These are phyloP conservation scores for Clarireedia paspali DNA, from an alignment of 2,329 filamentous ascomycete genomes.

Conservation along the genomic window DNA sequence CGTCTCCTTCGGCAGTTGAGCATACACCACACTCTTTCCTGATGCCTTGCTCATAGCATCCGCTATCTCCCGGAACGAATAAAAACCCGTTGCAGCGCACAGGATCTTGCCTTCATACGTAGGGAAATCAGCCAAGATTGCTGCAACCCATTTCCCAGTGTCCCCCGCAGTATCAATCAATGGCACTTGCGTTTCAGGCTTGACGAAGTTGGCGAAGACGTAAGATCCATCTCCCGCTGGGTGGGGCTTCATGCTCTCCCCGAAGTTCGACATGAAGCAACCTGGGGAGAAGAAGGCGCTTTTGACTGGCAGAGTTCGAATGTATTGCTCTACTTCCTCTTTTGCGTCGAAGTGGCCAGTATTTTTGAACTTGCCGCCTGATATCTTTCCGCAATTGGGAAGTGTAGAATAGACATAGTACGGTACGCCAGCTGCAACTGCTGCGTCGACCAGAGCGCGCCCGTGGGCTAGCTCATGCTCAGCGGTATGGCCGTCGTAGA, in stretches of 20 bases:
- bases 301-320: slow-evolving; percentile 33
- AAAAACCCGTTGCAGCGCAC: slow-evolving; percentile 35
- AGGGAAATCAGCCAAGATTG: slow-evolving; percentile 36
- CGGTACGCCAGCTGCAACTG: slow-evolving; percentile 32
- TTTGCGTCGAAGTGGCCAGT: slow-evolving; percentile 32
- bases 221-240: slow-evolving; percentile 17
- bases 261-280: slow-evolving; percentile 34
- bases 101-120: slow-evolving; percentile 37
- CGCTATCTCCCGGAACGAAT: slow-evolving; percentile 28
- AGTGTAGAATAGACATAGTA: slow-evolving; percentile 38
- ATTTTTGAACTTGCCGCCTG: slow-evolving; percentile 30
- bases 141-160: slow-evolving; percentile 27
- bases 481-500: not conserved
- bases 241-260: not conserved
- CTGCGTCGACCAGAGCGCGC: slow-evolving; percentile 37
- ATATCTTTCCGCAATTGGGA: slow-evolving; percentile 29
- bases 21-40: slow-evolving; percentile 25
- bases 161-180: slow-evolving; percentile 26
- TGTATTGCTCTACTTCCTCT: slow-evolving; percentile 28
- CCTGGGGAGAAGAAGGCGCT: slow-evolving; percentile 39
- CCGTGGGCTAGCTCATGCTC: slow-evolving; percentile 21
- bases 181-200: slow-evolving; percentile 22
- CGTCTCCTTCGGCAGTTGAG: slow-evolving; percentile 12
- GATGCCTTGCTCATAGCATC: slow-evolving; percentile 26
- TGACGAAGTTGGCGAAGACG: slow-evolving; percentile 9